These are phyloP conservation scores for Uncinocarpus reesii DNA, from an alignment of 2,329 filamentous ascomycete species.

Conservation along the genomic window DNA sequence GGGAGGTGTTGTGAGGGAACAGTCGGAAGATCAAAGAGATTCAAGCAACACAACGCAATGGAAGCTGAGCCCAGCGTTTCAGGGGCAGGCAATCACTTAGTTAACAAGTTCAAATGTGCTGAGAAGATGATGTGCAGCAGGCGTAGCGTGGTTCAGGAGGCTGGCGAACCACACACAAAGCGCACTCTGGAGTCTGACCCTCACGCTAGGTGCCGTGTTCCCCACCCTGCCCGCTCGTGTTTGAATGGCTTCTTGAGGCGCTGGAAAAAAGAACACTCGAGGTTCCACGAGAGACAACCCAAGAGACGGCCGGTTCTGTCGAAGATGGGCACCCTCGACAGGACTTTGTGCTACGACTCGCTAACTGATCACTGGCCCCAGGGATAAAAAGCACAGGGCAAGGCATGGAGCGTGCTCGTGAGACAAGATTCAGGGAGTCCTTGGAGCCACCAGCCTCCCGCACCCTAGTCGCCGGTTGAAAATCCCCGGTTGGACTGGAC, in stretches of 20 bases:
- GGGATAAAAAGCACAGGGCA: no score
- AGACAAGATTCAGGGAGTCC: neutral
- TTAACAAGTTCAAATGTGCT: no score
- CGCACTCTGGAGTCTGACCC: neutral
- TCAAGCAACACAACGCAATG: neutral
- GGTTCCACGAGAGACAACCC: no score
- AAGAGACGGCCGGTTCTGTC: no score
- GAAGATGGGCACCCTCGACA: no score
- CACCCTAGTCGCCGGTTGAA: neutral
- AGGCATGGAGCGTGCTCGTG: neutral
- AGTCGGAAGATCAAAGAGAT: neutral
- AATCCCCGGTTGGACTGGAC: neutral
- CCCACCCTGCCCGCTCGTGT: no score
- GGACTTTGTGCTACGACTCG: no score
- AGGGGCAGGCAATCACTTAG: neutral
- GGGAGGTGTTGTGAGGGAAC: neutral
- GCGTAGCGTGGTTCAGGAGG: neutral
- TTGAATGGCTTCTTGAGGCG: no score
- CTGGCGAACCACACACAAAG: neutral
- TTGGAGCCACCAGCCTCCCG: neutral
- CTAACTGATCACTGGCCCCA: no score
- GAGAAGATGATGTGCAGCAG: neutral
- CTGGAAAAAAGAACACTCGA: no score
- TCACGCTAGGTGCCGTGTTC: neutral
- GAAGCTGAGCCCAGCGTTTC: neutral